Conservation (phyloP, 2,329 filamentous ascomycete genomes). For the Leptographium procerum region DNA sequence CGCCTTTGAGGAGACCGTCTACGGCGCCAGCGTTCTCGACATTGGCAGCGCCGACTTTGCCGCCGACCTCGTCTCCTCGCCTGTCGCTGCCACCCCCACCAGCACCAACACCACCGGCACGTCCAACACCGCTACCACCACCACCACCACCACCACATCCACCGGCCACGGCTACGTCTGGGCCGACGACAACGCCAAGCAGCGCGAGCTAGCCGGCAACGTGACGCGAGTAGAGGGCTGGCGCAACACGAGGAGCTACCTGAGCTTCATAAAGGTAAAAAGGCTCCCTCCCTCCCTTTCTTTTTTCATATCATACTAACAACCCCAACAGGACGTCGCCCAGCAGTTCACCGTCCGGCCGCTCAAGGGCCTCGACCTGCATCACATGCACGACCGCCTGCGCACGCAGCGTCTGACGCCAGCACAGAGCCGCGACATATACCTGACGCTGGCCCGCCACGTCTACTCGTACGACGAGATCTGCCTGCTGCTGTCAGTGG, state of each 20-base stretch:
- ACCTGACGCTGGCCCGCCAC: conserved; percentile 64
- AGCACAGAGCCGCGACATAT: conserved; percentile 70
- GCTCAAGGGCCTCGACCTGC: conserved; percentile 71
- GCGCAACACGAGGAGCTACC: conserved; percentile 91
- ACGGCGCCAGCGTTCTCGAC: conserved; percentile 81
- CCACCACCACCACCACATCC: conserved; percentile 28
- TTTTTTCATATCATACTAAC: neutral
- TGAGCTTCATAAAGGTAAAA: conserved; percentile 75
- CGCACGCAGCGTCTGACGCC: conserved; percentile 69
- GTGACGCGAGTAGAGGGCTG: conserved; percentile 92
- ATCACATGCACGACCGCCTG: conserved; percentile 86
- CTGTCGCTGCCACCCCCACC: neutral
- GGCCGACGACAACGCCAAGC: conserved; percentile 69
- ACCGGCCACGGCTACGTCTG: conserved; percentile 90
- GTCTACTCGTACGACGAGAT: conserved; percentile 77
- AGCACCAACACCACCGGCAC: neutral
- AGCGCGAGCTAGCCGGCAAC: conserved; percentile 80
- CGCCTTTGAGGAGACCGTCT: conserved; percentile 91
- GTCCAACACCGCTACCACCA: conserved; percentile 18
- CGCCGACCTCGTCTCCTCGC: conserved; percentile 22
- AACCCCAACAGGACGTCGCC: conserved; percentile 47
- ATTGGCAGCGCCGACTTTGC: conserved; percentile 68
- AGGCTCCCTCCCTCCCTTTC: neutral
- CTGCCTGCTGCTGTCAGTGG: conserved; percentile 69
- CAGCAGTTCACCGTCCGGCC: conserved; percentile 54